Evolutionary conservation across 2,329 filamentous ascomycete genomes (phyloP).

Genomic region (Verticillium klebahnii): DNA sequence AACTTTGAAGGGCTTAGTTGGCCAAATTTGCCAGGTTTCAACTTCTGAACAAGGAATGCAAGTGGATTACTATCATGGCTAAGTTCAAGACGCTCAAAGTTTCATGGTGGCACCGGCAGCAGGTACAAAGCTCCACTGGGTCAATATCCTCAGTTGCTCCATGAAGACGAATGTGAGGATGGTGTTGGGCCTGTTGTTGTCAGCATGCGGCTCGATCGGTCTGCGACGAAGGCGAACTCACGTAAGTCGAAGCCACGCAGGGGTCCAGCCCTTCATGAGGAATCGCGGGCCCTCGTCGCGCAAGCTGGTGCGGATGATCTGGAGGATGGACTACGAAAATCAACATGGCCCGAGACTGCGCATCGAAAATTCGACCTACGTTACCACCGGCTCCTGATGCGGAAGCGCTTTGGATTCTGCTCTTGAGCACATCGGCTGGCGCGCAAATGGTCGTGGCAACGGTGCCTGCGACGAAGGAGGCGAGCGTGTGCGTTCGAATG

Average conservation of each 20-base stretch:
- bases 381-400: conserved; percentile 8
- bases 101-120: conserved; percentile 2
- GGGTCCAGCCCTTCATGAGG: conserved; percentile 41
- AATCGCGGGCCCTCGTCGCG: conserved; percentile 34
- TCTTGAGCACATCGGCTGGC: conserved; percentile 40
- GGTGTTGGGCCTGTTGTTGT: conserved; percentile 31
- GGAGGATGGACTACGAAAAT: conserved; percentile 23
- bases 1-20: conserved; percentile 54
- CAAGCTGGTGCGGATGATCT: conserved; percentile 27
- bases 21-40: conserved; percentile 38
- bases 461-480: conserved; percentile 37
- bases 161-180: conserved; percentile 42
- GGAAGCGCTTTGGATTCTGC: conserved; percentile 30
- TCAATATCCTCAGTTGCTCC: conserved; percentile 35
- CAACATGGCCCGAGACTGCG: background rate
- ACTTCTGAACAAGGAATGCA: conserved; percentile 13
- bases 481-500: conserved; percentile 31
- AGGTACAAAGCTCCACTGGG: conserved; percentile 6
- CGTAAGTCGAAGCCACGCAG: conserved; percentile 39
- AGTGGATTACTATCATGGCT: background rate
- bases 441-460: conserved; percentile 41
- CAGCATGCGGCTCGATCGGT: conserved; percentile 4
- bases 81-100: conserved; percentile 3
- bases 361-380: conserved; percentile 8
- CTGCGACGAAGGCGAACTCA: conserved; percentile 16